Evolutionary conservation across 108 stramenopile species (phyloP).

Genomic region (Cylindrotheca closterium): DNA sequence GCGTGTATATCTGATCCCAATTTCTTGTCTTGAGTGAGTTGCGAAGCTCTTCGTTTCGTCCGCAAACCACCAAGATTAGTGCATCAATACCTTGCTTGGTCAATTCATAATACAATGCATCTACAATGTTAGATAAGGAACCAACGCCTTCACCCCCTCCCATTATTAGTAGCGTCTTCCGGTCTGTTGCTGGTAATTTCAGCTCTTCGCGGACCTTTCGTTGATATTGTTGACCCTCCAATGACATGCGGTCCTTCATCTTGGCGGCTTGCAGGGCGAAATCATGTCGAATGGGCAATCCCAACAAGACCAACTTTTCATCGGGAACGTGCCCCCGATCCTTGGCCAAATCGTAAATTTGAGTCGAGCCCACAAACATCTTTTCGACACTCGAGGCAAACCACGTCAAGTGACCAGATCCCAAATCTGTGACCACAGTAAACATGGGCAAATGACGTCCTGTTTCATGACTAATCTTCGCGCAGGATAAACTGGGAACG

Average conservation of each 20-base stretch:
- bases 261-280: slow-evolving; percentile 73
- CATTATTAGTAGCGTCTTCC: slow-evolving; percentile 60
- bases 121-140: slow-evolving; percentile 83
- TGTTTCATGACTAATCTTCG: slow-evolving; percentile 77
- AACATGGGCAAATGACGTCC: slow-evolving; percentile 83
- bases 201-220: slow-evolving; percentile 39
- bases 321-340: slow-evolving; percentile 73
- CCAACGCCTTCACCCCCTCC: slow-evolving; percentile 97
- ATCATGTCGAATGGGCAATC: slow-evolving; percentile 93
- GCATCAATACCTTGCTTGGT: slow-evolving; percentile 64
- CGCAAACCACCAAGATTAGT: slow-evolving; percentile 92
- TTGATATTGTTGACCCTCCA: slow-evolving; percentile 61
- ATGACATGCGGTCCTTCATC: slow-evolving; percentile 68
- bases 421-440: slow-evolving; percentile 97
- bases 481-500: slow-evolving; percentile 82
- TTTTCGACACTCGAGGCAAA: slow-evolving; percentile 90
- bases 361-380: slow-evolving; percentile 87
- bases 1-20: slow-evolving; percentile 56
- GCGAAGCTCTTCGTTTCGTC: slow-evolving; percentile 74
- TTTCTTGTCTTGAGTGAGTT: slow-evolving; percentile 57
- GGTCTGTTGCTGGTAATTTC: slow-evolving; percentile 44
- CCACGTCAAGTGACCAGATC: slow-evolving; percentile 91
- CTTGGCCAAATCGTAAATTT: slow-evolving; percentile 70
- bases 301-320: slow-evolving; percentile 84
- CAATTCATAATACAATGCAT: slow-evolving; percentile 70